Conservation (phyloP, 306 rosid species). For the Vicia villosa region DNA sequence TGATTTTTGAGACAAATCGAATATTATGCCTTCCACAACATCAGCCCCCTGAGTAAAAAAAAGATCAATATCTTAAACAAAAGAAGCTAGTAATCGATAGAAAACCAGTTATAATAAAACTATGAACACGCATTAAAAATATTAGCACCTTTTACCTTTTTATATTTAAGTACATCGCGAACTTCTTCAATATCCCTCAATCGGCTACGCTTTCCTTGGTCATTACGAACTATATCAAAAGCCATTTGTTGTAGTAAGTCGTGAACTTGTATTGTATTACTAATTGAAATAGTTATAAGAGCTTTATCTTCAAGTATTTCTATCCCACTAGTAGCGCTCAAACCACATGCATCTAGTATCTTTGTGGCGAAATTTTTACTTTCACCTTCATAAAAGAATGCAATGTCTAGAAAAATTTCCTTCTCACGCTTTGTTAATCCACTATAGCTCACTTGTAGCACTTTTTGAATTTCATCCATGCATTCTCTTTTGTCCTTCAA, state of each 20-base stretch:
- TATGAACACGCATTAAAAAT: background rate
- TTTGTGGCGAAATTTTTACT: background rate
- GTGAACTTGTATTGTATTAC: slow-evolving; percentile 27
- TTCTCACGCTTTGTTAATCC: background rate
- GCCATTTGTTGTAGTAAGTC: slow-evolving; percentile 35
- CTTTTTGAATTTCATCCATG: background rate
- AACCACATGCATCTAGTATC: slow-evolving; percentile 8
- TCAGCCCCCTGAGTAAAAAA: slow-evolving; percentile 7
- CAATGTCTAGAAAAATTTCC: slow-evolving; percentile 34
- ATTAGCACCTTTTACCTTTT: background rate
- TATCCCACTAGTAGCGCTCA: background rate
- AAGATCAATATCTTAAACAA: background rate
- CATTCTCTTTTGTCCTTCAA: background rate
- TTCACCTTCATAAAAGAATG: slow-evolving; percentile 23
- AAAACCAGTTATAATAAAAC: no score
- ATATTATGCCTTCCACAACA: slow-evolving; percentile 12
- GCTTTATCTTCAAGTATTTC: background rate
- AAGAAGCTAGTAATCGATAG: background rate
- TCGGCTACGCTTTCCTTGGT: background rate
- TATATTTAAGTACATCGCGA: background rate
- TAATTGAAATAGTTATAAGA: background rate
- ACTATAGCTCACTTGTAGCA: slow-evolving; percentile 30
- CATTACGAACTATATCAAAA: background rate
- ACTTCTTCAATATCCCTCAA: background rate
- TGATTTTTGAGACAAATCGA: slow-evolving; percentile 4